These are phyloP conservation scores for Diplodia mutila DNA, from an alignment of 2,329 filamentous ascomycete species.

Conservation along the genomic window DNA sequence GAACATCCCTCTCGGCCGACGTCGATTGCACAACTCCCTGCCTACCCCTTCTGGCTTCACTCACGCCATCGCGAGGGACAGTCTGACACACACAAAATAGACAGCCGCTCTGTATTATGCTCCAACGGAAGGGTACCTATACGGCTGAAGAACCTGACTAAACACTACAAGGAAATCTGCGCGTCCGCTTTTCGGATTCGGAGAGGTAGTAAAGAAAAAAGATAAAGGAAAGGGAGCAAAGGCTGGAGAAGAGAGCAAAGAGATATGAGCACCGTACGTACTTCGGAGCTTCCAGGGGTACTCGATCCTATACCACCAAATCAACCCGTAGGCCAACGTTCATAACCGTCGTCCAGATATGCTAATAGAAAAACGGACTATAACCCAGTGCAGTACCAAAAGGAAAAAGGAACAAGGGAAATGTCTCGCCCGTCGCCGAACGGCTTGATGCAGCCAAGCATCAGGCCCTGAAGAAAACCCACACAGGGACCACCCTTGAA, in stretches of 20 bases:
- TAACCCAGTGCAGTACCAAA: not conserved
- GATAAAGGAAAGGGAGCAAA: not conserved
- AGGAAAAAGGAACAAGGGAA: not conserved
- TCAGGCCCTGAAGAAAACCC: not conserved
- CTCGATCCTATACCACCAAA: slow-evolving; percentile 8
- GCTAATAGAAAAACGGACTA: slow-evolving; percentile 8
- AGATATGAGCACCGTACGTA: not conserved
- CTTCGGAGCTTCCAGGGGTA: not conserved
- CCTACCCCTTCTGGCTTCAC: too few species aligned
- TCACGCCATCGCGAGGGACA: not conserved
- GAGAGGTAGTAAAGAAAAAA: not conserved
- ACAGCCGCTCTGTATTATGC: slow-evolving; percentile 19
- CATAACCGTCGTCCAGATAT: slow-evolving; percentile 23
- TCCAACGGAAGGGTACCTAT: slow-evolving; percentile 15
- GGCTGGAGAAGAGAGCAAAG: slow-evolving; percentile 12
- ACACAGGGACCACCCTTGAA: slow-evolving; percentile 6
- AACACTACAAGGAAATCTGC: slow-evolving; percentile 18
- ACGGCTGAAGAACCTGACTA: slow-evolving; percentile 6
- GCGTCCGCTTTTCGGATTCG: not conserved
- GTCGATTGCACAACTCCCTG: not conserved
- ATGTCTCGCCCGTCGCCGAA: slow-evolving; percentile 3
- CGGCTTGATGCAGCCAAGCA: slow-evolving; percentile 5
- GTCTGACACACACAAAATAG: not conserved
- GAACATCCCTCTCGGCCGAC: not conserved
- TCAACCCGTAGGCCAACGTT: slow-evolving; percentile 9